A percentile compares a stretch with the other conserved stretches of the same genome.
Conservation (phyloP, 306 rosid species). For the Casuarina cunninghamiana region DNA sequence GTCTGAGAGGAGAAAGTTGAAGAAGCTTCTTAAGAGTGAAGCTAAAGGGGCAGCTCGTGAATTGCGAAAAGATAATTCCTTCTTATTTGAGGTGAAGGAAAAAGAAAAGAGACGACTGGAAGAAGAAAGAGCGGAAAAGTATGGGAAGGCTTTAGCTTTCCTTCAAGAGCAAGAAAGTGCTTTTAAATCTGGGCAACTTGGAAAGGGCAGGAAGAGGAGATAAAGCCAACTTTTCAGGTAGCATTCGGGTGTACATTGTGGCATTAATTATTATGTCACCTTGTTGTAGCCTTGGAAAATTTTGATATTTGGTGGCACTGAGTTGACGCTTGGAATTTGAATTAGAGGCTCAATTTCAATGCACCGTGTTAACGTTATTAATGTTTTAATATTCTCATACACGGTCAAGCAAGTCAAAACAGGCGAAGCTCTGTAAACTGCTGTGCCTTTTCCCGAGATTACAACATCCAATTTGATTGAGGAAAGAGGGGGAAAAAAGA, state of each 20-base stretch:
- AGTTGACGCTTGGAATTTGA: not conserved
- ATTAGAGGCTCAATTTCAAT: not conserved
- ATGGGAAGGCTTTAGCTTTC: constrained; percentile 65
- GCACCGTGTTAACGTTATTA: not conserved
- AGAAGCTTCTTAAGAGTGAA: constrained; percentile 62
- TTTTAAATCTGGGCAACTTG: constrained; percentile 85
- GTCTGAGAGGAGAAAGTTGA: constrained; percentile 62
- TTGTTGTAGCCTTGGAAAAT: not conserved
- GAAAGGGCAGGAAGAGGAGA: constrained; percentile 80
- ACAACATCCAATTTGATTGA: no score
- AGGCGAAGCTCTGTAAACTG: no score
- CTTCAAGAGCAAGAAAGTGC: constrained; percentile 89
- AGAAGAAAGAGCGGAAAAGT: constrained; percentile 69
- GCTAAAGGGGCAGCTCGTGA: constrained; percentile 83
- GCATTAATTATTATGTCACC: not conserved
- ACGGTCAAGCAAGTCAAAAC: no score
- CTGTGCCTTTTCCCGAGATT: no score
- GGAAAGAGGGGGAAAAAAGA: no score
- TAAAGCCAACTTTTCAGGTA: constrained; percentile 20
- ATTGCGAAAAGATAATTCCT: constrained; percentile 76
- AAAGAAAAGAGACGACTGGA: constrained; percentile 55
- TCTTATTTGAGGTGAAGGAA: constrained; percentile 70
- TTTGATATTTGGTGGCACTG: not conserved
- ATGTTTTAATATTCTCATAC: not conserved
- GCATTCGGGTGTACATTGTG: not conserved